Conservation (phyloP, 495 filamentous ascomycete genomes). For the Neurospora sp. region DNA sequence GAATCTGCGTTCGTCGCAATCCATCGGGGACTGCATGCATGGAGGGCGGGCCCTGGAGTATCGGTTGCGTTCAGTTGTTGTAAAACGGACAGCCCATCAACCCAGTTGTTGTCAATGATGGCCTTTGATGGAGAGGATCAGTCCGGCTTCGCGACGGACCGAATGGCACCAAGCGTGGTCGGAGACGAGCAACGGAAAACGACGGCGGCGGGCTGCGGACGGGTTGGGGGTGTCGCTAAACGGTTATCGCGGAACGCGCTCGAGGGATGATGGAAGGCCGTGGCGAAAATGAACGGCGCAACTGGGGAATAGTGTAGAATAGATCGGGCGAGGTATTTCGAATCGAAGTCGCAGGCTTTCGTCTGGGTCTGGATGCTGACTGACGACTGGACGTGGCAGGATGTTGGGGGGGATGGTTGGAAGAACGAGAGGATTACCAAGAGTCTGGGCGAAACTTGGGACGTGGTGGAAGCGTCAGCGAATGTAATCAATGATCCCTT, state of each 20-base stretch:
- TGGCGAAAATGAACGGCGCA: background rate
- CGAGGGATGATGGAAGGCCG: background rate
- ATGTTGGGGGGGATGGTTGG: background rate
- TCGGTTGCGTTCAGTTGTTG: background rate
- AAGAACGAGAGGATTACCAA: background rate
- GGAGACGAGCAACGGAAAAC: background rate
- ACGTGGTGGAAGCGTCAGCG: background rate
- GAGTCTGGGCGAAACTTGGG: background rate
- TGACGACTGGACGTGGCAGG: background rate
- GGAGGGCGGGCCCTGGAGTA: background rate
- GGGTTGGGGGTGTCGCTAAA: background rate
- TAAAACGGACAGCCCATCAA: conserved; percentile 1
- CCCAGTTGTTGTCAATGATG: background rate
- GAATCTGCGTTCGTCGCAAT: conserved; percentile 29
- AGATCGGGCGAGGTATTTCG: background rate
- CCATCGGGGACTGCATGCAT: conserved; percentile 25
- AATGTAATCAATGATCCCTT: conserved; percentile 1
- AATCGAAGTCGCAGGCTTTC: background rate
- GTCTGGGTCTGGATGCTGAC: background rate
- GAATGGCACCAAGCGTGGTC: background rate
- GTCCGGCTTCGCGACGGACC: background rate
- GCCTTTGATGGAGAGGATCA: background rate
- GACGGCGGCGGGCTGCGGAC: background rate
- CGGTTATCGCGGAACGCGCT: background rate
- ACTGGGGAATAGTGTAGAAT: background rate